A percentile compares a stretch with the other conserved stretches of the same genome.
These are phyloP conservation scores for Grigorovia jiainica DNA, from an alignment of 805 yeast species.

Conservation along the genomic window DNA sequence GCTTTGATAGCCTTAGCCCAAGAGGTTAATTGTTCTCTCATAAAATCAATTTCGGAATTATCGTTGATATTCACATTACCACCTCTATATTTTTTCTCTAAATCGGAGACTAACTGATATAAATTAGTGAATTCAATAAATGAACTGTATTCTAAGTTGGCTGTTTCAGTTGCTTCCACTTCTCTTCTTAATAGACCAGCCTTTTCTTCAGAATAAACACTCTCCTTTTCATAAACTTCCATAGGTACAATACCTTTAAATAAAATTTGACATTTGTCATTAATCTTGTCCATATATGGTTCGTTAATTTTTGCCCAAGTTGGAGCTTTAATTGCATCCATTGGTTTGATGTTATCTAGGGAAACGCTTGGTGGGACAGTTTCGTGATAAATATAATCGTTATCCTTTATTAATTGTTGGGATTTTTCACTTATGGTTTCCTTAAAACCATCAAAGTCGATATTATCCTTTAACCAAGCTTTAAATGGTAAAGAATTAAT, in stretches of 20 bases:
- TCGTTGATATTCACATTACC: constrained; percentile 18
- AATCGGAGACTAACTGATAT: constrained; percentile 52
- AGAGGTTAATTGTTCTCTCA: constrained; percentile 24
- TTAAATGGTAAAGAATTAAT: constrained; percentile 22
- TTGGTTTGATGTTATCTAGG: constrained; percentile 30
- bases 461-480: constrained; percentile 28
- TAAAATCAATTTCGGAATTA: constrained; percentile 17
- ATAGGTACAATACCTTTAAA: constrained; percentile 78
- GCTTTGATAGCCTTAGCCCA: constrained; percentile 22
- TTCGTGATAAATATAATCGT: constrained; percentile 84
- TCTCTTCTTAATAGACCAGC: constrained; percentile 67
- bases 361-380: constrained; percentile 46
- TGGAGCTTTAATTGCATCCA: constrained; percentile 59
- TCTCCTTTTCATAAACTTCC: constrained; percentile 76
- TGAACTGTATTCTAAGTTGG: constrained; percentile 69
- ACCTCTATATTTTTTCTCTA: constrained; percentile 33
- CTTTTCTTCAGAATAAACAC: constrained; percentile 83
- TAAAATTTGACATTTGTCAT: constrained; percentile 38
- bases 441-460: constrained; percentile 27
- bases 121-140: constrained; percentile 73
- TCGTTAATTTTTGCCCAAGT: constrained; percentile 54
- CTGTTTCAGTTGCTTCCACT: constrained; percentile 63
- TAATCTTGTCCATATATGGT: constrained; percentile 31
- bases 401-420: constrained; percentile 56
- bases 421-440: constrained; percentile 30